A percentile compares a stretch with the other conserved stretches of the same genome.
Evolutionary conservation across 2,329 filamentous ascomycete species (phyloP).

Genomic region (Drechmeria coniospora): DNA sequence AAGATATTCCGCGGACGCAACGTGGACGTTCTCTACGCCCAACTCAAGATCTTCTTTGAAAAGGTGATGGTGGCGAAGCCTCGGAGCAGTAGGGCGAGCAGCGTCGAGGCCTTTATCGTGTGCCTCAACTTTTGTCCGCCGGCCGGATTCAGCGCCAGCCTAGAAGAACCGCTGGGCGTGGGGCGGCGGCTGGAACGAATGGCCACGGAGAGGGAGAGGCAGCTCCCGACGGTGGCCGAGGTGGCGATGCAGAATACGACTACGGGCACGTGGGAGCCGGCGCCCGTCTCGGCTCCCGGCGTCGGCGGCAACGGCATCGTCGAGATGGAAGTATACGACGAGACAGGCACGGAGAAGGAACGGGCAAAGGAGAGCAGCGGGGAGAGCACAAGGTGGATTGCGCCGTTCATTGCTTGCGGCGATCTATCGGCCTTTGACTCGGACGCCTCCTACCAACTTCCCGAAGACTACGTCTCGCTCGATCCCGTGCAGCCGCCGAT

Average conservation of each 20-base stretch:
- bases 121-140: constrained; percentile 82
- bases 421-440: constrained; percentile 91
- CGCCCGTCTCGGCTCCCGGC: constrained; percentile 5
- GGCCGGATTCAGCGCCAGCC: constrained; percentile 54
- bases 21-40: constrained; percentile 88
- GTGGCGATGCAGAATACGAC: constrained; percentile 29
- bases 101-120: constrained; percentile 91
- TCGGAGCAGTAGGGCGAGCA: constrained; percentile 84
- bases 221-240: constrained; percentile 24
- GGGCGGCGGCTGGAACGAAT: constrained; percentile 38
- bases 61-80: constrained; percentile 86
- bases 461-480: constrained; percentile 70
- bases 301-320: constrained; percentile 20
- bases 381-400: constrained; percentile 58
- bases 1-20: constrained; percentile 95
- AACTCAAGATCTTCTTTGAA: constrained; percentile 79
- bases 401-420: constrained; percentile 92
- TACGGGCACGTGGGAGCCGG: constrained; percentile 27
- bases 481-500: constrained; percentile 93
- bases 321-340: constrained; percentile 36
- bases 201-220: constrained; percentile 25
- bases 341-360: constrained; percentile 14
- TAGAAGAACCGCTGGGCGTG: constrained; percentile 60
- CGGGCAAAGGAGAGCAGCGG: constrained; percentile 10
- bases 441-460: constrained; percentile 83